Percentiles rank a stretch among this genome's conserved stretches.
These are phyloP conservation scores for Udeniomyces megalosporus DNA, from an alignment of 768 basidiomycete genomes.

Conservation along the genomic window DNA sequence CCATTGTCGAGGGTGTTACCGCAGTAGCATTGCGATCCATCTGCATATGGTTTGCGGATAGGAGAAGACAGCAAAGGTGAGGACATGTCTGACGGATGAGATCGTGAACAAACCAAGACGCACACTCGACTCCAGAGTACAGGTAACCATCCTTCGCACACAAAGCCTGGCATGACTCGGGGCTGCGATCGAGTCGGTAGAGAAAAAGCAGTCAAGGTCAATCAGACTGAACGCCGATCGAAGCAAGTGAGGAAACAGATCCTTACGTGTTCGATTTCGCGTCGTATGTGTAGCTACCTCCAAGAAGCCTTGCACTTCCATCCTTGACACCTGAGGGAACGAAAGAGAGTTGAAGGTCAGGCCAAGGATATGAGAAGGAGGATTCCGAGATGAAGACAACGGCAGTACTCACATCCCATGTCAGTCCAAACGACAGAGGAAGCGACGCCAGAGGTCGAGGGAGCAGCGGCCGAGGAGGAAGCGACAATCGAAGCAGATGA, in stretches of 20 bases:
- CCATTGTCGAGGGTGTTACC: slow-evolving; percentile 2
- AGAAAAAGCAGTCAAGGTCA: background rate
- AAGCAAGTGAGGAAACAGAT: background rate
- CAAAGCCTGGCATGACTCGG: background rate
- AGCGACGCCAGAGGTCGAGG: background rate
- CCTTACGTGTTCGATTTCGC: background rate
- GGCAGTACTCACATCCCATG: background rate
- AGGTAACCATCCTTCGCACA: slow-evolving; percentile 1
- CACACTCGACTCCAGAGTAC: slow-evolving; percentile 1
- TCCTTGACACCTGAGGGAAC: background rate
- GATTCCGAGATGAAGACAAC: background rate
- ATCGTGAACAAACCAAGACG: background rate
- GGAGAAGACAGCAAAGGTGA: background rate
- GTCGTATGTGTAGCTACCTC: background rate
- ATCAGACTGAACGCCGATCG: background rate
- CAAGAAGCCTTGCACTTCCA: background rate
- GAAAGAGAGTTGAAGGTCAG: background rate
- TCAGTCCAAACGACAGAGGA: background rate
- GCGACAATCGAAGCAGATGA: background rate
- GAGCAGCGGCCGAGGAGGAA: background rate
- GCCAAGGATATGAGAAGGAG: background rate
- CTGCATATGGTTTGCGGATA: too few relatives aligned
- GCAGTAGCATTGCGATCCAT: slow-evolving; percentile 12
- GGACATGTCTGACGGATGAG: background rate
- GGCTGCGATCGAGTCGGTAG: background rate